Base-by-base conservation (phyloP, 1,139 yeast genomes). In the Meyerozyma carpophila region DNA sequence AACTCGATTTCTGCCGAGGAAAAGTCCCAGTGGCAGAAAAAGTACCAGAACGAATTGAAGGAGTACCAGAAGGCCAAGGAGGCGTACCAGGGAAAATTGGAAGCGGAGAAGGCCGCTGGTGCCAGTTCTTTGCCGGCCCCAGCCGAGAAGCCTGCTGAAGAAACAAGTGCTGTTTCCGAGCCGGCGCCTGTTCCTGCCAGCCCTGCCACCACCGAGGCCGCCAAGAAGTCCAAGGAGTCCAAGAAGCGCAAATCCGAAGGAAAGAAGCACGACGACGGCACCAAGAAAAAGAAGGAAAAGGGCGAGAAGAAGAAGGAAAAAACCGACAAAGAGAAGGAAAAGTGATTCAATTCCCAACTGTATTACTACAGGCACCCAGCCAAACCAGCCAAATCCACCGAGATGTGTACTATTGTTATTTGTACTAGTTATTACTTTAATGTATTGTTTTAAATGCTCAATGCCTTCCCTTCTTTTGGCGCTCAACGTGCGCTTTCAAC, bases 381-480 rank as follows among this genome's bases (percentile, higher is more conserved):
- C 18, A 16, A 3, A 16, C 18, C 18, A 16, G 18, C 18, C 18
- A 16, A 16, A 16, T 16, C 18, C 3, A 16, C 18, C 2, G 18
- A 16, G 18, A 16, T 16, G 18, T 21, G 24, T 21, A 21, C 24
- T 21, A 10, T 20, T 34, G 34, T 28, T 28, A 6, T 20, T 16
- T 34, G 37, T 34, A 34, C 26, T 34, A 18, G 8, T 16, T 20
- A 8, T 16, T 8, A 8, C 5, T 34, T 34, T 34, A 20, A 8
- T 34, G 26, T 34, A 31, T 13, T 31, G 20, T 13, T 31, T 16
- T 46, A 11, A n/a, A 41, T 38, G 38, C 34, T 50, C 61, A 77
- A 58, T 68, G 70, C 44, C 93, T 91, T 72, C 83, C 84, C 79
- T 84, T 85, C 82, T 89, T 91, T 63, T 89, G 97, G 64, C 86